phyloP scores from a whole-genome alignment of 768 basidiomycete genomes.

The Mycena metata region DNA sequence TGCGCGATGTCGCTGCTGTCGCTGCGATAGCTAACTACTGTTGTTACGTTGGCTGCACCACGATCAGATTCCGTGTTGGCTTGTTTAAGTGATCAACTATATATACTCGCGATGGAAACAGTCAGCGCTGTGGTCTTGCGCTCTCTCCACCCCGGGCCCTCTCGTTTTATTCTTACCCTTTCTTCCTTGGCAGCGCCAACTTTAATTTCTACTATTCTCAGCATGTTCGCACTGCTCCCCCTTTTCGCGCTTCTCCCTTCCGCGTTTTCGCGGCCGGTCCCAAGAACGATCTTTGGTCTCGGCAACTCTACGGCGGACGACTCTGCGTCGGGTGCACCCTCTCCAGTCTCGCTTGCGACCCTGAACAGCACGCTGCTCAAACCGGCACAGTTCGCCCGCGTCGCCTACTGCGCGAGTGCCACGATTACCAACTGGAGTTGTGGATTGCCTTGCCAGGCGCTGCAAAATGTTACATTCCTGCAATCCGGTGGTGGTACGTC shows the following conservation, averaged over 20 bases:
- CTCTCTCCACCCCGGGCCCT: not conserved
- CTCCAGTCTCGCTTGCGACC: slow-evolving; percentile 5
- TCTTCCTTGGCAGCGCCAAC: slow-evolving; percentile 5
- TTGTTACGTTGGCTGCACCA: no score
- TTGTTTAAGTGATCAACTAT: no score
- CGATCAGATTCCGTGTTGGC: no score
- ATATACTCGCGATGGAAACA: no score
- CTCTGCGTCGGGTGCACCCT: not conserved
- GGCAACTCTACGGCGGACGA: not conserved
- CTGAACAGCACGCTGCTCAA: slow-evolving; percentile 38
- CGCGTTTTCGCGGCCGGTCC: not conserved
- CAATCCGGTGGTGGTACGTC: slow-evolving; percentile 51
- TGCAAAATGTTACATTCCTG: slow-evolving; percentile 22
- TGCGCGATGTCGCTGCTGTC: no score
- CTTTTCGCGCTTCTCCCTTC: not conserved
- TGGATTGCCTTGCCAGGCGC: slow-evolving; percentile 18
- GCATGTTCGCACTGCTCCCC: slow-evolving; percentile 1
- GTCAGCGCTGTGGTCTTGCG: not conserved
- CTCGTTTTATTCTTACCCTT: not conserved
- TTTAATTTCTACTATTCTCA: not conserved
- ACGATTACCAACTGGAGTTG: slow-evolving; percentile 45
- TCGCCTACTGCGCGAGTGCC: slow-evolving; percentile 53
- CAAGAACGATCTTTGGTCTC: not conserved
- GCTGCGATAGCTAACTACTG: no score
- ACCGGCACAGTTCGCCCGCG: slow-evolving; percentile 52